Evolutionary conservation across 345 rosid genomes (phyloP).

Genomic region (Syzygium grande): DNA sequence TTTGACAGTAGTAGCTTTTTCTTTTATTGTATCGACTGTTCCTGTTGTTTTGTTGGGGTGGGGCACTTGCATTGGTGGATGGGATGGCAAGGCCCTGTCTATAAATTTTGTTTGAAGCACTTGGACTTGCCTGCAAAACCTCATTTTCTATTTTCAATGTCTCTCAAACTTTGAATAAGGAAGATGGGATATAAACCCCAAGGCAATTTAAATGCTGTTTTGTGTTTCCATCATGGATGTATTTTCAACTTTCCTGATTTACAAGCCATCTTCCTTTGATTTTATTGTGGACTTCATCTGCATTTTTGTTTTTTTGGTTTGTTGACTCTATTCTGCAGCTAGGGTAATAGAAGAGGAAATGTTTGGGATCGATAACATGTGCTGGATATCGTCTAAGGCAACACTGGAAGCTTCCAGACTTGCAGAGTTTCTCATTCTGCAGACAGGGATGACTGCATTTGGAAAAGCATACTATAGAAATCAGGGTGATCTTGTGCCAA

Average conservation of each 20-base stretch:
- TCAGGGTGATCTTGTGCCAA: conserved; percentile 79
- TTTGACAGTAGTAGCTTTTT: neutral
- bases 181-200: neutral
- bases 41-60: neutral
- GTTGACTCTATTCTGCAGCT: conserved; percentile 35
- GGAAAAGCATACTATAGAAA: conserved; percentile 87
- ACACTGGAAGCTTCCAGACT: conserved; percentile 85
- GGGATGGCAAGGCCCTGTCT: neutral
- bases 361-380: conserved; percentile 78
- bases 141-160: neutral
- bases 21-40: neutral
- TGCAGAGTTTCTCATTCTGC: conserved; percentile 79
- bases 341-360: conserved; percentile 92
- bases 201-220: neutral
- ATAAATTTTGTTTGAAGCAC: neutral
- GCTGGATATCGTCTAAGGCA: conserved; percentile 92
- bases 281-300: neutral
- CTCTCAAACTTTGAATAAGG: neutral
- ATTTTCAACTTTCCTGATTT: neutral
- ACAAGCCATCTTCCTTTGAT: neutral
- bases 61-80: neutral
- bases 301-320: neutral
- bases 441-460: conserved; percentile 96
- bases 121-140: neutral
- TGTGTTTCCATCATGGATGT: neutral